Evolutionary conservation across 2,329 filamentous ascomycete genomes (phyloP), one percentile per base, ranked within the genome.

Genomic region (Albophoma yamanashiensis): DNA sequence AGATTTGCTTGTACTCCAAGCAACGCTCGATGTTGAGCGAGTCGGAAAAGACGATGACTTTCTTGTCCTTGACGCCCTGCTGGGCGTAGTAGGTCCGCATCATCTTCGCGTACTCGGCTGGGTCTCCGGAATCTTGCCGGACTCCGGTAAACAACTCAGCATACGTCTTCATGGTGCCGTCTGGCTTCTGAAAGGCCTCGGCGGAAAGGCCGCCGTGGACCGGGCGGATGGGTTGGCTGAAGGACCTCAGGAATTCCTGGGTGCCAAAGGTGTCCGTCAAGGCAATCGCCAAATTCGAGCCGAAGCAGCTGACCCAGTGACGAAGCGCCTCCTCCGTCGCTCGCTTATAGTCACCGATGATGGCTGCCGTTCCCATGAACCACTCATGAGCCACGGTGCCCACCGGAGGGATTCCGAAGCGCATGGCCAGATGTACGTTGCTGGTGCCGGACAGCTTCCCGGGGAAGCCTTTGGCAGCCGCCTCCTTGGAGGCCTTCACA

Each of bases 311-410:
- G 40, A 96, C 84, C 94, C 94, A 99, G 71, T 95, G 91, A 61
- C 85, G 81, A 66, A 99, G 77, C 0, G 91, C 92, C 64, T 88
- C 82, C 72, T 96, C 91, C 43, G 92, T 96, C 3, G 94, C 92
- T 63, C 83, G 80, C 66, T 85, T 82, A 71, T 99, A 99, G 74
- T 97, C 84, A 63, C 91, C 82, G 5, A 88, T 90, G 66, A 97
- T 91, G 45, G 94, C 92, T 0, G 94, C 94, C 63, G 96, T 93
- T 50, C 91, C 92, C 94, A 99, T 99, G 78, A 97, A 97, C 94
- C 94, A 99, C 76, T 99, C 94, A 70, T 99, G 94, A 0, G 94
- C 94, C 2, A 86, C 83, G 0, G 94, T 99, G 6, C 94, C 94
- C 15, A 97, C 84, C 0, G 94, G 92, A 4, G 85, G 78, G 55